A percentile compares a stretch with the other conserved stretches of the same genome.
These are phyloP conservation scores for Telopea speciosissima DNA, from an alignment of 177 flowering plant genomes.

Conservation along the genomic window DNA sequence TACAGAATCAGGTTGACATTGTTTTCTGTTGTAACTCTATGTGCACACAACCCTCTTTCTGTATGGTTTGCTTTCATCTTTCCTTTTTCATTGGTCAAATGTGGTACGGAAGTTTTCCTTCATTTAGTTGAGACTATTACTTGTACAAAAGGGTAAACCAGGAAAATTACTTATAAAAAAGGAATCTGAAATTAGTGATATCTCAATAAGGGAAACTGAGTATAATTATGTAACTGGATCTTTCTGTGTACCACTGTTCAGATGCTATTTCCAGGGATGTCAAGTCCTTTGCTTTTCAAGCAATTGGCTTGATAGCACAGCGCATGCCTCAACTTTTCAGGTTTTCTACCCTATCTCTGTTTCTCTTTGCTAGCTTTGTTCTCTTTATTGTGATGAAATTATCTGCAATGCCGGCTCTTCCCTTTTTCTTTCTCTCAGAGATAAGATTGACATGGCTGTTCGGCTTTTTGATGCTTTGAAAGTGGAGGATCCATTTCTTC, in stretches of 20 bases:
- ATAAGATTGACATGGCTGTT: conserved; percentile 83
- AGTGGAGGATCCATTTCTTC: conserved; percentile 61
- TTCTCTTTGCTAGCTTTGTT: background rate
- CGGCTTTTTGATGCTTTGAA: conserved; percentile 89
- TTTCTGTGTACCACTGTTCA: conserved; percentile 19
- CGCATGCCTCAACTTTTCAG: conserved; percentile 96
- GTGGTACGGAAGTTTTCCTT: too few species aligned
- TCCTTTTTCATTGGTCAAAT: background rate
- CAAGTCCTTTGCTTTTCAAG: conserved; percentile 77
- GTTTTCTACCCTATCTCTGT: conserved; percentile 23
- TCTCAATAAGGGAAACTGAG: background rate
- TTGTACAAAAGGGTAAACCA: too few species aligned
- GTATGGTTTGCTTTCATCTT: background rate
- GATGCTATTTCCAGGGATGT: conserved; percentile 62
- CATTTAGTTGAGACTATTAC: too few species aligned
- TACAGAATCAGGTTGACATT: conserved; percentile 57
- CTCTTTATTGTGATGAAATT: background rate
- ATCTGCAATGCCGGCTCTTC: background rate
- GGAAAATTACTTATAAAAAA: too few species aligned
- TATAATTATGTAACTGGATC: background rate
- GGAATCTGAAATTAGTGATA: background rate
- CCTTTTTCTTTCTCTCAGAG: conserved; percentile 33
- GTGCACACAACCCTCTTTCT: too few species aligned
- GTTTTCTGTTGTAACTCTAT: background rate
- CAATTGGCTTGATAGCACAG: conserved; percentile 86